phyloP scores from a whole-genome alignment of 352 stramenopile species.

The Hyaloperonospora brassicae region DNA sequence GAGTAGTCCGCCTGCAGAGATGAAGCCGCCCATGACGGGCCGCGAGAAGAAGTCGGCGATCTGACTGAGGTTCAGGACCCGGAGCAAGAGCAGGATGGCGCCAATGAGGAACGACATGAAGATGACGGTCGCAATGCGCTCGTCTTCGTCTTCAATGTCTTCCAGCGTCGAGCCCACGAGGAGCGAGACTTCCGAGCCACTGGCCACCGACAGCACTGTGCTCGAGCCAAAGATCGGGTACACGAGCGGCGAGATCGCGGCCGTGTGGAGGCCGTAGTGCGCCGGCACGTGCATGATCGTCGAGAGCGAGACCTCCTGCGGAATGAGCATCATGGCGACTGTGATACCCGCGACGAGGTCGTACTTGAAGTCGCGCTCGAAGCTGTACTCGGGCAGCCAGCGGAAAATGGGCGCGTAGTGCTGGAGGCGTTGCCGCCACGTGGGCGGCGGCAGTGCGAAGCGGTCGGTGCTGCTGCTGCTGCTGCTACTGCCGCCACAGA shows the following conservation, averaged over 20 bases:
- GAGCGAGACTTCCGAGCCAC: constrained; percentile 14
- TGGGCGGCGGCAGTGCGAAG: constrained; percentile 10
- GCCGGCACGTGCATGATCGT: constrained; percentile 15
- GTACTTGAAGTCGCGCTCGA: constrained; percentile 17
- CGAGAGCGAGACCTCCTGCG: constrained; percentile 8
- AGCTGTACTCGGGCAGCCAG: constrained; percentile 18
- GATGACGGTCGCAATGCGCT: constrained; percentile 10
- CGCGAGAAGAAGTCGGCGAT: constrained; percentile 18
- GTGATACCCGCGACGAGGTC: constrained; percentile 14
- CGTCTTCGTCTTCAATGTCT: constrained; percentile 12
- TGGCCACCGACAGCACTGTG: constrained; percentile 13
- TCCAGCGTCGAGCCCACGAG: constrained; percentile 12
- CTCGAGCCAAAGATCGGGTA: constrained; percentile 19
- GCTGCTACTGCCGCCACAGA: too few species aligned
- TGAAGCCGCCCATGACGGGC: constrained; percentile 17
- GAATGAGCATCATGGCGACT: constrained; percentile 14
- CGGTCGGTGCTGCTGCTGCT: constrained; percentile 5
- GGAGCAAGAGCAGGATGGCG: constrained; percentile 9
- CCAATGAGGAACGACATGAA: constrained; percentile 16
- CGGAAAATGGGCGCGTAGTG: constrained; percentile 17
- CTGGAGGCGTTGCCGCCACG: constrained; percentile 14
- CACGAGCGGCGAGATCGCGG: constrained; percentile 8
- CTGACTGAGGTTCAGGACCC: constrained; percentile 13
- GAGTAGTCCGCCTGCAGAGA: constrained; percentile 12
- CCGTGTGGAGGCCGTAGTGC: constrained; percentile 9